These are phyloP conservation scores for Suillus occidentalis DNA, from an alignment of 768 basidiomycete genomes.

Conservation along the genomic window DNA sequence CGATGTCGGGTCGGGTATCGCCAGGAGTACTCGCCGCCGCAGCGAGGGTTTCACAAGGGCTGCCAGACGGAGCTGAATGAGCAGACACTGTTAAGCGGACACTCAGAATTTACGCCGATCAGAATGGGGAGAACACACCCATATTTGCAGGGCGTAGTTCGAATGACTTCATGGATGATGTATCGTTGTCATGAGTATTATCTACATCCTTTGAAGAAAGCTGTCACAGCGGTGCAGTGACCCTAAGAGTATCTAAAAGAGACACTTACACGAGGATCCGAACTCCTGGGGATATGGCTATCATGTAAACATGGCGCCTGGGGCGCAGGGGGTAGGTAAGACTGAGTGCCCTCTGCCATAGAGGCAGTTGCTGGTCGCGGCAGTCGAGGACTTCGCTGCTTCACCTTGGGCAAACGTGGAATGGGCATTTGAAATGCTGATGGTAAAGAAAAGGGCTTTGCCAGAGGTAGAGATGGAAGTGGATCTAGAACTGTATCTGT, in stretches of 20 bases:
- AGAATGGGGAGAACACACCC: not conserved
- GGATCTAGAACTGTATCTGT: constrained; percentile 3
- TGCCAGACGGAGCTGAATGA: not conserved
- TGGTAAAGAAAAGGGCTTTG: constrained; percentile 24
- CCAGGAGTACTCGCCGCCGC: constrained; percentile 1
- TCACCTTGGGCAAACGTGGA: constrained; percentile 31
- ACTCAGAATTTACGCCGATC: not conserved
- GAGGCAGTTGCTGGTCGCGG: constrained; percentile 46
- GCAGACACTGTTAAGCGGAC: not conserved
- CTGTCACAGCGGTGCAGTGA: not conserved
- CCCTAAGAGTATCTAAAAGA: not conserved
- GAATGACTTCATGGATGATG: constrained; percentile 2
- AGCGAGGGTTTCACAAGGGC: not conserved
- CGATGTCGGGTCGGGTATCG: constrained; percentile 10
- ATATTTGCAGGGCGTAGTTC: not conserved
- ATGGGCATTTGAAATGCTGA: constrained; percentile 33
- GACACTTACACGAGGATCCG: not conserved
- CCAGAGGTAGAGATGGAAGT: constrained; percentile 20
- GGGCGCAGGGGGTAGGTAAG: constrained; percentile 43
- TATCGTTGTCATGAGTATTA: not conserved
- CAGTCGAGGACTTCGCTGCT: constrained; percentile 27
- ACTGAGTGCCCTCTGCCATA: constrained; percentile 38
- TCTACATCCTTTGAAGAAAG: not conserved
- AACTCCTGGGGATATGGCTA: not conserved
- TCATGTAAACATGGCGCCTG: not conserved